These are phyloP conservation scores for Leptosphaerulina australis DNA, from an alignment of 2,329 filamentous ascomycete species.

Conservation along the genomic window DNA sequence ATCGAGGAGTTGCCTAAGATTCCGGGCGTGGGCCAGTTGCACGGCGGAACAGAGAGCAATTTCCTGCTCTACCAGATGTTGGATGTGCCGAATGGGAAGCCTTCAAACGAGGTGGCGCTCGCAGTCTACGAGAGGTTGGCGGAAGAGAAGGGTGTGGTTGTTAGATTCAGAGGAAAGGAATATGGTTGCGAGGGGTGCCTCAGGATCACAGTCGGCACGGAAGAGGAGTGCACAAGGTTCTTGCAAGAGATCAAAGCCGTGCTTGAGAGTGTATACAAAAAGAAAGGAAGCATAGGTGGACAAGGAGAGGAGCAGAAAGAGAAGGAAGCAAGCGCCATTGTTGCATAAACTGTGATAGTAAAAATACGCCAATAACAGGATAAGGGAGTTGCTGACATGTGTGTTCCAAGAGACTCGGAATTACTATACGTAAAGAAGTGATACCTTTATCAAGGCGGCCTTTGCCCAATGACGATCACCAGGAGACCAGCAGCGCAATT, in stretches of 20 bases:
- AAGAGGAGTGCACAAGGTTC: slow-evolving; percentile 81
- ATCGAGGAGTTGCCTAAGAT: slow-evolving; percentile 74
- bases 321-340: slow-evolving; percentile 56
- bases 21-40: slow-evolving; percentile 77
- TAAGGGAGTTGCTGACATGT: no score
- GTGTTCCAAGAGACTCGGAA: no score
- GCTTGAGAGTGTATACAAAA: slow-evolving; percentile 56
- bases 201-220: slow-evolving; percentile 90
- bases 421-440: no score
- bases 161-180: slow-evolving; percentile 92
- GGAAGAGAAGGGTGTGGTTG: slow-evolving; percentile 85
- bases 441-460: no score
- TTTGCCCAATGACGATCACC: no score
- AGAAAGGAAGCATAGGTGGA: slow-evolving; percentile 37
- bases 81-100: slow-evolving; percentile 67
- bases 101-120: slow-evolving; percentile 79
- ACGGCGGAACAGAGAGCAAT: slow-evolving; percentile 82
- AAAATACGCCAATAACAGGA: no score
- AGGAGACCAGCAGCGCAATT: no score
- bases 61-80: slow-evolving; percentile 92
- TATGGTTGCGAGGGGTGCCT: slow-evolving; percentile 86
- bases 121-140: slow-evolving; percentile 84
- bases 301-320: slow-evolving; percentile 55
- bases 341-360: slow-evolving; percentile 50
- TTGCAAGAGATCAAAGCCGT: slow-evolving; percentile 68